Conservation (phyloP, 495 filamentous ascomycete genomes). For the Astrothelium macrocarpum region DNA sequence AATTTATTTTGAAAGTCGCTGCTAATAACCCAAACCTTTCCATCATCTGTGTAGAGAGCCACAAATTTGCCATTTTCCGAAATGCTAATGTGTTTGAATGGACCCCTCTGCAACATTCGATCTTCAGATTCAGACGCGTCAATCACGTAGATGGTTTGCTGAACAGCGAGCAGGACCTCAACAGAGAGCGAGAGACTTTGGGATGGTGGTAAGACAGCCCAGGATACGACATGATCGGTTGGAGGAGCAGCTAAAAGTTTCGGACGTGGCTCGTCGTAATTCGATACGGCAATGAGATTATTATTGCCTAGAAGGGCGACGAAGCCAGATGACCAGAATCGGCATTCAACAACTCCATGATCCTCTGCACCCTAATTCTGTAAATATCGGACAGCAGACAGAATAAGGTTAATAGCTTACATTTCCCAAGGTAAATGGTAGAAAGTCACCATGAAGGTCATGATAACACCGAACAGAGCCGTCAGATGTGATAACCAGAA, state of each 20-base stretch:
- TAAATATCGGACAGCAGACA: background rate
- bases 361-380: constrained; percentile 62
- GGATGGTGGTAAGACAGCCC: constrained; percentile 80
- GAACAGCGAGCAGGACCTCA: constrained; percentile 82
- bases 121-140: constrained; percentile 88
- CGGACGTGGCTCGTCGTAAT: constrained; percentile 84
- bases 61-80: constrained; percentile 86
- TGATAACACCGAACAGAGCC: constrained; percentile 88
- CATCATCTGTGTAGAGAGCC: constrained; percentile 73
- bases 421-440: constrained; percentile 88
- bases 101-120: constrained; percentile 77
- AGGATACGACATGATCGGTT: constrained; percentile 71
- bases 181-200: constrained; percentile 91
- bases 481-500: constrained; percentile 79
- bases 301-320: constrained; percentile 91
- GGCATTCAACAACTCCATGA: constrained; percentile 73
- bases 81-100: constrained; percentile 80
- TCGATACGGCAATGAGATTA: constrained; percentile 71
- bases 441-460: constrained; percentile 87
- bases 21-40: constrained; percentile 86
- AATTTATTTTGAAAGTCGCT: constrained; percentile 87
- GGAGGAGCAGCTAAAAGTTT: constrained; percentile 71
- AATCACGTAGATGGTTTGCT: constrained; percentile 72
- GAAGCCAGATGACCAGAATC: constrained; percentile 84
- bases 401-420: constrained; percentile 28